phyloP scores from a whole-genome alignment of 495 filamentous ascomycete species.

The Hypoxylon lenormandii region DNA sequence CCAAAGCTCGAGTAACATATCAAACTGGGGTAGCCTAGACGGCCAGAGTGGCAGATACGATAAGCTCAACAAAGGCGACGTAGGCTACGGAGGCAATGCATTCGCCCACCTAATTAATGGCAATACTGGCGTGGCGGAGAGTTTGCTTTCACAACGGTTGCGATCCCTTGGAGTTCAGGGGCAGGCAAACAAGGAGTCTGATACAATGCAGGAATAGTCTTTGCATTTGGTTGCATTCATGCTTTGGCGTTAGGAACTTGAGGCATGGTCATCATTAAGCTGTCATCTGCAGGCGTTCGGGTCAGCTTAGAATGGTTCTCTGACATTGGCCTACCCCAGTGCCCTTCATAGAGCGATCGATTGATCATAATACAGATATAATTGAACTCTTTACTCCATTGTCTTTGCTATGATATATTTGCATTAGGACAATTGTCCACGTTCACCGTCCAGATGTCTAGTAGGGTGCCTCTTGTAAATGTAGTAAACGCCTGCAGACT shows the following conservation, averaged over 20 bases:
- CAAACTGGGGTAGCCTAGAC: conserved; percentile 31
- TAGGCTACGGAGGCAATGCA: conserved; percentile 73
- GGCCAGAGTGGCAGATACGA: conserved; percentile 62
- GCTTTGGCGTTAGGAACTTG: conserved; percentile 14
- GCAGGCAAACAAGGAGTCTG: conserved; percentile 26
- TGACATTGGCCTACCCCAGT: no score
- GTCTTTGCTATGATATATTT: no score
- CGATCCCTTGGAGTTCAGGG: conserved; percentile 55
- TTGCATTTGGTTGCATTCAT: conserved; percentile 4
- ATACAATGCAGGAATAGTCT: conserved; percentile 32
- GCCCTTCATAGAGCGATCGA: no score
- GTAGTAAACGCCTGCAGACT: no score
- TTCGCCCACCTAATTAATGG: conserved; percentile 54
- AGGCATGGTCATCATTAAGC: background rate
- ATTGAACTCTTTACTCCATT: no score
- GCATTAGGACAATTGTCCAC: no score
- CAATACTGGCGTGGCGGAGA: conserved; percentile 51
- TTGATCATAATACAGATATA: no score
- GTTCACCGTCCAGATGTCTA: no score
- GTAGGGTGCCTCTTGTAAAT: no score
- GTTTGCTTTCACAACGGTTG: conserved; percentile 61
- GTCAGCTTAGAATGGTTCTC: no score
- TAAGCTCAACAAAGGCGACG: conserved; percentile 75
- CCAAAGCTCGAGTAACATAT: conserved; percentile 44
- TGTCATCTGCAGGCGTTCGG: background rate